phyloP scores from a whole-genome alignment of 2,329 filamentous ascomycete species.

The Claviceps pusilla region DNA sequence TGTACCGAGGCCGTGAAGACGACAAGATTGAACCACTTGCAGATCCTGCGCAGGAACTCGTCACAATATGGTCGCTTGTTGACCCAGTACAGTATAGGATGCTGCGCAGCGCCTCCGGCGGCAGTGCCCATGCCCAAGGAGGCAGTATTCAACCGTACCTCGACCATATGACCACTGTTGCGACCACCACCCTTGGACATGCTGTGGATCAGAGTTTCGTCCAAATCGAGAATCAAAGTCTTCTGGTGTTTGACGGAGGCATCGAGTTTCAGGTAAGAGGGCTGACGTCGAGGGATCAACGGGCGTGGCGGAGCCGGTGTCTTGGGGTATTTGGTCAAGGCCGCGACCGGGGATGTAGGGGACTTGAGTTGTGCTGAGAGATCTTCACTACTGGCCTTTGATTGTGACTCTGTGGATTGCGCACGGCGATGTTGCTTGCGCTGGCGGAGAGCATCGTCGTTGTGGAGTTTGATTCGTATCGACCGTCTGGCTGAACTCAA shows the following conservation, averaged over 20 bases:
- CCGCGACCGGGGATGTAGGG: conserved; percentile 67
- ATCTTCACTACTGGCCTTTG: conserved; percentile 30
- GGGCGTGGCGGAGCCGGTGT: conserved; percentile 79
- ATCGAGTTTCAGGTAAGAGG: conserved; percentile 61
- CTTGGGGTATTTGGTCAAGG: conserved; percentile 77
- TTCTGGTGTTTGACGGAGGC: conserved; percentile 55
- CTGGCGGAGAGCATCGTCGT: conserved; percentile 59
- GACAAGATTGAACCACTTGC: conserved; percentile 96
- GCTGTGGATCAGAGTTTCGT: conserved; percentile 95
- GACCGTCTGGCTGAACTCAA: conserved; percentile 54
- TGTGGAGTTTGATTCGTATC: conserved; percentile 80
- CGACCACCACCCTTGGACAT: conserved; percentile 80
- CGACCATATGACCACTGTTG: conserved; percentile 94
- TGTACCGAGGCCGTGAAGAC: conserved; percentile 95
- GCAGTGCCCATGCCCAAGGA: conserved; percentile 48
- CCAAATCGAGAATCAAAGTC: conserved; percentile 86
- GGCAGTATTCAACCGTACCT: conserved; percentile 73
- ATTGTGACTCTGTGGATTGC: conserved; percentile 31
- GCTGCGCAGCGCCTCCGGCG: conserved; percentile 56
- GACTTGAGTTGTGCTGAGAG: conserved; percentile 80
- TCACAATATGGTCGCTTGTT: conserved; percentile 96
- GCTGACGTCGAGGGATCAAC: conserved; percentile 74
- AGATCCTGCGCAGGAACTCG: conserved; percentile 80
- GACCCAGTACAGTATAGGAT: conserved; percentile 96
- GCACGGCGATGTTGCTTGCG: conserved; percentile 56